Evolutionary conservation across 169 alveolate genomes (phyloP).

Genomic region (Eimeria maxima): DNA sequence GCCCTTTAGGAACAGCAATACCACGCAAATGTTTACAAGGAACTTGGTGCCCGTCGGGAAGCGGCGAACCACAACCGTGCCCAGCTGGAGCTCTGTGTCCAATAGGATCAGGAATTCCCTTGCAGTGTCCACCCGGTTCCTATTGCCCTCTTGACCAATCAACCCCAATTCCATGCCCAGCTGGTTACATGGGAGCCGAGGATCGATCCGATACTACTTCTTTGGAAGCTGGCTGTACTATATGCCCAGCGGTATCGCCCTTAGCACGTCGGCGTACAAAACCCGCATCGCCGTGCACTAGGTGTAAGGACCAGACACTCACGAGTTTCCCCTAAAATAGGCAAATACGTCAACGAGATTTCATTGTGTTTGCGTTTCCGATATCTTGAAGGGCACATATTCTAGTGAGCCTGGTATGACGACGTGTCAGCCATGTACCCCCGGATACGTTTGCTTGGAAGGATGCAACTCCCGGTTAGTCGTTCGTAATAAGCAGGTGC

Average conservation of each 20-base stretch:
- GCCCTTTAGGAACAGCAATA: constrained; percentile 70
- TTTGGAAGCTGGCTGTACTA: constrained; percentile 57
- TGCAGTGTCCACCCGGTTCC: constrained; percentile 84
- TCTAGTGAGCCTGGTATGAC: constrained; percentile 59
- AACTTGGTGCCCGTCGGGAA: constrained; percentile 85
- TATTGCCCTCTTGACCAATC: constrained; percentile 87
- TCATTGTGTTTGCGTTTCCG: not conserved
- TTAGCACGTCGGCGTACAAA: not conserved
- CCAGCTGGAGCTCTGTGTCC: constrained; percentile 88
- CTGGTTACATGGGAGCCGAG: constrained; percentile 63
- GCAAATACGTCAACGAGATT: not conserved
- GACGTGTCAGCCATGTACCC: constrained; percentile 40
- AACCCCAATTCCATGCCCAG: constrained; percentile 71
- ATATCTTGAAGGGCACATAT: constrained; percentile 50
- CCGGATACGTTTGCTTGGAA: constrained; percentile 76
- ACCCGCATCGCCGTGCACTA: not conserved
- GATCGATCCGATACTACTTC: constrained; percentile 66
- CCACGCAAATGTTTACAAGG: constrained; percentile 87
- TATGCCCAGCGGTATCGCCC: constrained; percentile 60
- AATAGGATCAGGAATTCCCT: constrained; percentile 59
- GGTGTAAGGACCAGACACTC: not conserved
- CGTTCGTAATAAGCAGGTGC: not conserved
- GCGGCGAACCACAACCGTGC: constrained; percentile 82
- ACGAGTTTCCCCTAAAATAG: not conserved
- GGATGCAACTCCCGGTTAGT: constrained; percentile 76